A percentile compares a stretch with the other conserved stretches of the same genome.
These are phyloP conservation scores for Bacidia rubella DNA, from an alignment of 495 filamentous ascomycete species.

Conservation along the genomic window DNA sequence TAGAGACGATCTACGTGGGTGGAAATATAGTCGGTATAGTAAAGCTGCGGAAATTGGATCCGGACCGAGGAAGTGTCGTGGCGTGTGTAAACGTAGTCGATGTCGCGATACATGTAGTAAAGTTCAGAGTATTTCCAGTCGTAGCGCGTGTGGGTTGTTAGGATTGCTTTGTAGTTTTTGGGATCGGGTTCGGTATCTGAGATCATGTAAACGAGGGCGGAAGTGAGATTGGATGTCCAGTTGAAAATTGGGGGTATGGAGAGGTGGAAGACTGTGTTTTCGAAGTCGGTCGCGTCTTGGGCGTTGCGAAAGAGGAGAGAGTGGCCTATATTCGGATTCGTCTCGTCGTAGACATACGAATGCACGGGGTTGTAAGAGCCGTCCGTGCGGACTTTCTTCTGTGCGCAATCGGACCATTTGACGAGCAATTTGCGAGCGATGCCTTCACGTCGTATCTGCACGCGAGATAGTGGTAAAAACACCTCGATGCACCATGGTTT, in stretches of 20 bases:
- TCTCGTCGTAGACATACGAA: constrained; percentile 28
- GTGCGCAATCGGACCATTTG: constrained; percentile 32
- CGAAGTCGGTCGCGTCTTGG: constrained; percentile 23
- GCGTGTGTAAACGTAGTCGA: constrained; percentile 25
- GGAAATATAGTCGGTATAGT: constrained; percentile 28
- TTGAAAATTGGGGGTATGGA: constrained; percentile 19
- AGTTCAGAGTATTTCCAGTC: constrained; percentile 25
- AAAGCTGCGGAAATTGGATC: constrained; percentile 23
- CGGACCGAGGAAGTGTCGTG: constrained; percentile 19
- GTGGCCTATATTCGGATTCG: constrained; percentile 25
- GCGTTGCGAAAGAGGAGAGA: constrained; percentile 21
- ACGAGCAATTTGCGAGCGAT: constrained; percentile 23
- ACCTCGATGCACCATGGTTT: constrained; percentile 25
- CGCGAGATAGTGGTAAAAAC: constrained; percentile 28
- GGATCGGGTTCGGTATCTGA: constrained; percentile 24
- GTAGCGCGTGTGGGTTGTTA: constrained; percentile 18
- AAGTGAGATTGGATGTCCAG: constrained; percentile 20
- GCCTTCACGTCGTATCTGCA: constrained; percentile 24
- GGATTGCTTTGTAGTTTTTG: constrained; percentile 27
- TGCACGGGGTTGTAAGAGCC: constrained; percentile 26
- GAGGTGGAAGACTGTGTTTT: constrained; percentile 21
- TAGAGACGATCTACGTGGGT: constrained; percentile 27
- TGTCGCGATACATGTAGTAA: constrained; percentile 26
- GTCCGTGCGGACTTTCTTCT: constrained; percentile 24
- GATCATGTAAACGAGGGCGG: constrained; percentile 24